Evolutionary conservation across 768 basidiomycete species (phyloP).

Genomic region (Zangia roseola): DNA sequence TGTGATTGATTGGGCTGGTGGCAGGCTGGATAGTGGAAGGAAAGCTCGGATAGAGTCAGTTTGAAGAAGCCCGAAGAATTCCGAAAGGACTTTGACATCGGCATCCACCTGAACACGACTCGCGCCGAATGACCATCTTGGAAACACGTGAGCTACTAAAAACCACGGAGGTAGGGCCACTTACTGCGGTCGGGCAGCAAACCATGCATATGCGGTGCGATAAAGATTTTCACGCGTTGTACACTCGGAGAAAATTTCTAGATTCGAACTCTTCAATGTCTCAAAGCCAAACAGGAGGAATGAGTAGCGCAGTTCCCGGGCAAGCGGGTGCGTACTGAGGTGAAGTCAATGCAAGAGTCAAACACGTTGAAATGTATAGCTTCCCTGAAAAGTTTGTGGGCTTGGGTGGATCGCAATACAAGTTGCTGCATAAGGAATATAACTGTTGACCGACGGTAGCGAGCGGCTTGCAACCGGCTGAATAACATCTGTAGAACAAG

Average conservation of each 20-base stretch:
- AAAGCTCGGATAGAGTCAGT: slow-evolving; percentile 66
- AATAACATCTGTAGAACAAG: slow-evolving; percentile 85
- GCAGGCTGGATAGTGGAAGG: slow-evolving; percentile 59
- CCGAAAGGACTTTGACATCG: slow-evolving; percentile 83
- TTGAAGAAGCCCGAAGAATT: slow-evolving; percentile 78
- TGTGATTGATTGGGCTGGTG: slow-evolving; percentile 46
- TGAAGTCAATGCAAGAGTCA: background rate
- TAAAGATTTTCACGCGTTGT: slow-evolving; percentile 75
- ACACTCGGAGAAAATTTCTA: slow-evolving; percentile 82
- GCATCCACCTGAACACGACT: slow-evolving; percentile 87
- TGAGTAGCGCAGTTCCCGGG: slow-evolving; percentile 87
- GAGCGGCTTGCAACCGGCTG: slow-evolving; percentile 90
- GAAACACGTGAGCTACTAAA: background rate
- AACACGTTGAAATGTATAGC: slow-evolving; percentile 3
- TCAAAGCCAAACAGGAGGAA: slow-evolving; percentile 94
- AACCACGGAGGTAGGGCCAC: slow-evolving; percentile 25
- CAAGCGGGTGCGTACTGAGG: slow-evolving; percentile 83
- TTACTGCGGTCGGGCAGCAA: slow-evolving; percentile 89
- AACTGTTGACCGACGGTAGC: slow-evolving; percentile 80
- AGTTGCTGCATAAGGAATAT: slow-evolving; percentile 84
- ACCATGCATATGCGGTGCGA: slow-evolving; percentile 85
- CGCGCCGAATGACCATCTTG: slow-evolving; percentile 95
- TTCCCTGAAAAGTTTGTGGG: slow-evolving; percentile 74
- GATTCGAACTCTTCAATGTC: slow-evolving; percentile 79
- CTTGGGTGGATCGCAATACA: slow-evolving; percentile 76